Conservation (phyloP, 2,329 filamentous ascomycete genomes). For the Cephalotrichum gorgonifer region DNA sequence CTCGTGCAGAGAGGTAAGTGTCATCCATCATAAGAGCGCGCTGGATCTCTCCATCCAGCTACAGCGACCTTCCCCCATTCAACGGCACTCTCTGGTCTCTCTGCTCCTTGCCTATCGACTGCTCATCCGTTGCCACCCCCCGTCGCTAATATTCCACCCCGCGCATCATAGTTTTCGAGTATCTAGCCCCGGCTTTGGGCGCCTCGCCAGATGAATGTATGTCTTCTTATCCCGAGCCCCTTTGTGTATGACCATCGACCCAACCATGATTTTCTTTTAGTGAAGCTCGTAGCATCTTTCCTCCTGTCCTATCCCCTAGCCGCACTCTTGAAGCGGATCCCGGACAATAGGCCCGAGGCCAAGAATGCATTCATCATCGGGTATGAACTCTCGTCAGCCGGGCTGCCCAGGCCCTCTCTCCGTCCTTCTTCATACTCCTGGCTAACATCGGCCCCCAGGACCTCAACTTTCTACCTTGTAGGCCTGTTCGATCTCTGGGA, state of each 20-base stretch:
- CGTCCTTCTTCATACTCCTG: neutral
- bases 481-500: slow-evolving; percentile 89
- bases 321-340: slow-evolving; percentile 77
- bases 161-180: slow-evolving; percentile 29
- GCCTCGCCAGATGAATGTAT: slow-evolving; percentile 35
- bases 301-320: slow-evolving; percentile 88
- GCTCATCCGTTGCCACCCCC: too few species aligned
- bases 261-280: slow-evolving; percentile 39
- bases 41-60: neutral
- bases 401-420: too few species aligned
- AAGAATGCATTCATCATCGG: slow-evolving; percentile 84
- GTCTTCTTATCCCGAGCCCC: slow-evolving; percentile 11
- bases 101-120: too few species aligned
- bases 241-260: neutral
- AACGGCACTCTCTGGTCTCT: too few species aligned
- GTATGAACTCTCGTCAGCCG: slow-evolving; percentile 30
- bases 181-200: slow-evolving; percentile 28
- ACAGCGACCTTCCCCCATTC: too few species aligned
- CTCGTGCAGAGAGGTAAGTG: slow-evolving; percentile 2
- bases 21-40: neutral
- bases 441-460: slow-evolving; percentile 28
- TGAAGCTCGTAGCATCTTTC: slow-evolving; percentile 88
- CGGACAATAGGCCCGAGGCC: slow-evolving; percentile 68
- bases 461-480: slow-evolving; percentile 82
- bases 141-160: neutral